Evolutionary conservation across 2,329 filamentous ascomycete genomes (phyloP).

Genomic region (Fusarium graminum): DNA sequence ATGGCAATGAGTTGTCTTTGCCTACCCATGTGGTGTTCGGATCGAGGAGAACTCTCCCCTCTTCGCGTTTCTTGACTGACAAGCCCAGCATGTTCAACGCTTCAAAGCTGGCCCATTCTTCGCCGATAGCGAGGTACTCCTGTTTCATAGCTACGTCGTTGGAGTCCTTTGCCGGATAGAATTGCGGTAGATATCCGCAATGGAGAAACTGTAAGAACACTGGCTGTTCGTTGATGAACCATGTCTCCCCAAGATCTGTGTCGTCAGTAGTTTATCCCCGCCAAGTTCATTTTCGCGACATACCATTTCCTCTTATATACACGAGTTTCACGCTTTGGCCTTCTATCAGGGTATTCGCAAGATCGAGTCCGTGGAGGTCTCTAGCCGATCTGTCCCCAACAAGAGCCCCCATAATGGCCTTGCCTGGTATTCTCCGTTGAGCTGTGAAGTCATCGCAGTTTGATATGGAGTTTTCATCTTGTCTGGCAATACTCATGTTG

Average conservation of each 20-base stretch:
- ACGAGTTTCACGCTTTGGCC: constrained; percentile 15
- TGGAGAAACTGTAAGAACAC: constrained; percentile 34
- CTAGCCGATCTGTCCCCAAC: constrained; percentile 27
- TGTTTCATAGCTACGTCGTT: constrained; percentile 5
- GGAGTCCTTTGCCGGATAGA: constrained; percentile 17
- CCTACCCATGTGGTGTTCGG: constrained; percentile 29
- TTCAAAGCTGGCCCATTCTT: constrained; percentile 34
- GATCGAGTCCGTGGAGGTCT: constrained; percentile 17
- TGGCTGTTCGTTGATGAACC: constrained; percentile 33
- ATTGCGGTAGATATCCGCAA: constrained; percentile 24
- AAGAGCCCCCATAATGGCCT: constrained; percentile 27
- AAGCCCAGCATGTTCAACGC: constrained; percentile 24
- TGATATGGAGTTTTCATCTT: constrained; percentile 14
- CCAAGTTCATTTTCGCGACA: rapidly evolving
- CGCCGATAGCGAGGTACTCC: constrained; percentile 26
- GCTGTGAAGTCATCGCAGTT: constrained; percentile 16
- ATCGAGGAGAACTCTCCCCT: constrained; percentile 15
- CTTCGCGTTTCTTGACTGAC: constrained; percentile 4
- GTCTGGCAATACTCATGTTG: constrained; percentile 3
- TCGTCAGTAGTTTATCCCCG: neutral
- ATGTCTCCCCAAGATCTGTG: constrained; percentile 28
- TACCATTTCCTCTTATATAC: constrained; percentile 32
- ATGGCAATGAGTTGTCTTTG: rapidly evolving
- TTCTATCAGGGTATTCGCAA: constrained; percentile 18
- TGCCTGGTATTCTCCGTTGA: neutral